Percentiles rank a stretch among this genome's conserved stretches.
Evolutionary conservation across 805 yeast species (phyloP).

Genomic region (Suhomyces vadensis): DNA sequence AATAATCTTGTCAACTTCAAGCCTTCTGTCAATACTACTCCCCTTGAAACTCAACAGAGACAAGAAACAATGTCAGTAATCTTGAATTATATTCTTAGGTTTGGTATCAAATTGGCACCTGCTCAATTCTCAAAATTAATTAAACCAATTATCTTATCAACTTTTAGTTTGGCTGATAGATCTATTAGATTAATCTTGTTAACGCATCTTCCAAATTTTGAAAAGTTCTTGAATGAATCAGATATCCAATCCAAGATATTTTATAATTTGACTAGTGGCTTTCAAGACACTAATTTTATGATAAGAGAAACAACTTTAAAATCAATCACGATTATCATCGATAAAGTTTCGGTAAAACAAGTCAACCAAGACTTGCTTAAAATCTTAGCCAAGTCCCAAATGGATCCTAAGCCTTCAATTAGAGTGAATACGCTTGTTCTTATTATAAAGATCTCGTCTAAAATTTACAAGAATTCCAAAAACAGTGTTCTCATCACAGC

Average conservation of each 20-base stretch:
- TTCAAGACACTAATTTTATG: conserved; percentile 79
- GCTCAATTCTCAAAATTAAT: conserved; percentile 42
- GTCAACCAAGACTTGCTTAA: conserved; percentile 83
- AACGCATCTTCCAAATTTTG: conserved; percentile 57
- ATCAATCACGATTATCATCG: conserved; percentile 59
- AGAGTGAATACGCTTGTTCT: conserved; percentile 75
- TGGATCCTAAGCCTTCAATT: conserved; percentile 72
- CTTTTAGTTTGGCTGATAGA: conserved; percentile 71
- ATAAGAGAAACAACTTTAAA: conserved; percentile 80
- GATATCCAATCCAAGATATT: conserved; percentile 73
- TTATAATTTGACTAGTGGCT: conserved; percentile 71
- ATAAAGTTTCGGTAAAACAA: conserved; percentile 72
- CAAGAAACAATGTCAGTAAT: conserved; percentile 41
- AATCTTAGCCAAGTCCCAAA: conserved; percentile 77
- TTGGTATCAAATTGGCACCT: conserved; percentile 27
- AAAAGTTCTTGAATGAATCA: conserved; percentile 50
- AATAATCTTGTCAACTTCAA: conserved; percentile 27
- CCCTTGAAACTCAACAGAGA: conserved; percentile 31
- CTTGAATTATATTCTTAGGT: conserved; percentile 43
- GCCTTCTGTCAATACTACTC: conserved; percentile 27
- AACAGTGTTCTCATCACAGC: conserved; percentile 85
- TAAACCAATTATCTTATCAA: conserved; percentile 63
- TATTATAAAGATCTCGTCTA: conserved; percentile 62
- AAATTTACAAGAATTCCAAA: conserved; percentile 55
- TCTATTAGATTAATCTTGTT: conserved; percentile 73